Base-by-base conservation (phyloP, 768 basidiomycete genomes). In the Kwoniella bestiolae region DNA sequence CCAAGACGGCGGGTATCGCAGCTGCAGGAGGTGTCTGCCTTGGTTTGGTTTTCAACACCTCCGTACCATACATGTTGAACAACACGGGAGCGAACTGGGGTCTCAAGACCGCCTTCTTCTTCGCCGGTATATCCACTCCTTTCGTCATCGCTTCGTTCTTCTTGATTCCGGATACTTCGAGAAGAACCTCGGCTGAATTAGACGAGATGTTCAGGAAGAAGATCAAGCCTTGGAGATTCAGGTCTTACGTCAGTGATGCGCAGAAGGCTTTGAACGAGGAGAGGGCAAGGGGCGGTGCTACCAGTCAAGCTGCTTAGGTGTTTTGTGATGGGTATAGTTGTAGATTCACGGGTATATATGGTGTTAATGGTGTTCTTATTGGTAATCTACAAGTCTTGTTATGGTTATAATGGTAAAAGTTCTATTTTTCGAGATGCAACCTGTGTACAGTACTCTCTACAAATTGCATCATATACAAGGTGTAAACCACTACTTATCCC, bases 41-140 rank as follows among this genome's bases (percentile, higher is more conserved):
- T 28, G 75, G 75, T 6, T 32, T 76, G 2, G 35, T 76, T 31
- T 70, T 76, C 61, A 67, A 44, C 47, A 68, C 70, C 1, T 58
- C 57, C 14, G 65, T 72, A 4, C 75, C 75, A 2, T 76, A 74
- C 56, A 72, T 76, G 68, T 57, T 74, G 32, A 74, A 74, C 61
- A 57, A 63, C 6, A 68, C 70, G 32, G 55, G 64, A 38, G 71
- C 71, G 21, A 75, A 75, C 32, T 75, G 73, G 73, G 66, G 66
- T 35, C 34, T 68, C 14, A 77, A 77, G 52, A 74, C 75, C 7
- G 59, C 53, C 49, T 77, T 74, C 58, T 74, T 77, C 69, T 77
- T 72, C 60, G 67, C 67, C 29, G 73, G 73, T 11, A 60, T 73
- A 23, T 55, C 52, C 0, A 55, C 60, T 14, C 72, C 72, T 0